Percentiles rank a stretch among this genome's conserved stretches.
phyloP scores from a whole-genome alignment of 306 rosid genomes.

The Inga oerstediana region DNA sequence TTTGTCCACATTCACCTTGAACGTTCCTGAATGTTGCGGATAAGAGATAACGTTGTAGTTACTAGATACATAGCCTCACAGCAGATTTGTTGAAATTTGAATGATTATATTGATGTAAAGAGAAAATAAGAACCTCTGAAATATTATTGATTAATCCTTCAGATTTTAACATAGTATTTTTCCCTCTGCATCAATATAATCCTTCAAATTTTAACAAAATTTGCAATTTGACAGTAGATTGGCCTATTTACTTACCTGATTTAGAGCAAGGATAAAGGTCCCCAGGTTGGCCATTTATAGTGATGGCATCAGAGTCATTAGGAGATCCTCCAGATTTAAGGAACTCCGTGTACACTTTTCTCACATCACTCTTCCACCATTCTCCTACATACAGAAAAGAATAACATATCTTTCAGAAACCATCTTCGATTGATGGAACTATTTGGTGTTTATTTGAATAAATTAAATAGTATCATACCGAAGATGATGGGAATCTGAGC shows the following conservation, averaged over 20 bases:
- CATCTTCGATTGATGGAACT: not conserved
- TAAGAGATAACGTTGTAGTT: not conserved
- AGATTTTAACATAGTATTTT: too few relatives aligned
- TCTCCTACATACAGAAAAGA: slow-evolving; percentile 40
- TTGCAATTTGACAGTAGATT: not conserved
- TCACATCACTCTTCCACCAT: slow-evolving; percentile 70
- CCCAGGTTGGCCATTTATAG: slow-evolving; percentile 54
- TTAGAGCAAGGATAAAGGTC: slow-evolving; percentile 46
- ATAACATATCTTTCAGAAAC: not conserved
- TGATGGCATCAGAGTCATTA: slow-evolving; percentile 41
- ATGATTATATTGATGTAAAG: too few relatives aligned
- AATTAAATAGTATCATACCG: slow-evolving; percentile 32
- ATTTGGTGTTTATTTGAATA: not conserved
- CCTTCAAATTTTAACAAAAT: too few relatives aligned
- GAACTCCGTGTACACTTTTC: slow-evolving; percentile 31
- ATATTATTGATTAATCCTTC: too few relatives aligned
- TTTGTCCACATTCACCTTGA: slow-evolving; percentile 38
- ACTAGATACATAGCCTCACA: not conserved
- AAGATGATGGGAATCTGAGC: slow-evolving; percentile 50
- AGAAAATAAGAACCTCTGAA: too few relatives aligned
- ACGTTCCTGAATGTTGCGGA: slow-evolving; percentile 35
- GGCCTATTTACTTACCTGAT: slow-evolving; percentile 24
- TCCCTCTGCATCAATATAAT: too few relatives aligned
- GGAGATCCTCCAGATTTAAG: slow-evolving; percentile 46
- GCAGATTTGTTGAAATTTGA: too few relatives aligned